phyloP scores from a whole-genome alignment of 441 rosid species.

The Populus hybrid region DNA sequence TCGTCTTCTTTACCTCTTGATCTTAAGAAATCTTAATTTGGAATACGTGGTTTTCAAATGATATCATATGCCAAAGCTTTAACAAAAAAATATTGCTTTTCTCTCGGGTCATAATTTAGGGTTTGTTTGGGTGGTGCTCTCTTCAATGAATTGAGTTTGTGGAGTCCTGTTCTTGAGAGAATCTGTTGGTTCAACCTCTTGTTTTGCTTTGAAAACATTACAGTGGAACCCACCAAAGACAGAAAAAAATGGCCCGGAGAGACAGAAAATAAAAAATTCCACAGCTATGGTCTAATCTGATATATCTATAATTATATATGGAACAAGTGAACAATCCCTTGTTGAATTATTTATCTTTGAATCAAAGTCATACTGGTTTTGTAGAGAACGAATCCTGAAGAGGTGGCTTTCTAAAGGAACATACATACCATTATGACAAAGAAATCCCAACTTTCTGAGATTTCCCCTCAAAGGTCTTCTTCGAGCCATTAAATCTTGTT shows the following conservation, averaged over 20 bases:
- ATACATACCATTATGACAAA: conserved; percentile 37
- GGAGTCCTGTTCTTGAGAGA: not conserved
- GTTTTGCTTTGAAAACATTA: conserved; percentile 11
- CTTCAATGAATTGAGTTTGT: conserved; percentile 8
- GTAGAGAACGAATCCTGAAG: conserved; percentile 20
- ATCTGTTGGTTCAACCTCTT: conserved; percentile 12
- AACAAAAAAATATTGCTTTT: too few relatives aligned
- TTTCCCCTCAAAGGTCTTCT: conserved; percentile 16
- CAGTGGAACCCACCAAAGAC: conserved; percentile 14
- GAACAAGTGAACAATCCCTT: conserved; percentile 24
- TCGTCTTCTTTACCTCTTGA: not conserved
- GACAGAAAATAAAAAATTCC: too few relatives aligned
- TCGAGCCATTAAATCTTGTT: conserved; percentile 24
- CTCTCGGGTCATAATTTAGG: conserved; percentile 19
- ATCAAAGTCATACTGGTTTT: conserved; percentile 27
- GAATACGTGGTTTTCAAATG: too few relatives aligned
- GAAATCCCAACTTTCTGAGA: conserved; percentile 23
- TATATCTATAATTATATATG: conserved; percentile 19
- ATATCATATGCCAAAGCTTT: too few relatives aligned
- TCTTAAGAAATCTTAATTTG: conserved; percentile 14
- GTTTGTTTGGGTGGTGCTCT: conserved; percentile 19
- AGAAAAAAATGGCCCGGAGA: not conserved
- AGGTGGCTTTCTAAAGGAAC: conserved; percentile 26
- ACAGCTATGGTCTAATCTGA: conserved; percentile 17
- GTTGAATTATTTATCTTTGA: conserved; percentile 32